Conservation (phyloP, 352 stramenopile genomes). For the Pythium sukuiense region DNA sequence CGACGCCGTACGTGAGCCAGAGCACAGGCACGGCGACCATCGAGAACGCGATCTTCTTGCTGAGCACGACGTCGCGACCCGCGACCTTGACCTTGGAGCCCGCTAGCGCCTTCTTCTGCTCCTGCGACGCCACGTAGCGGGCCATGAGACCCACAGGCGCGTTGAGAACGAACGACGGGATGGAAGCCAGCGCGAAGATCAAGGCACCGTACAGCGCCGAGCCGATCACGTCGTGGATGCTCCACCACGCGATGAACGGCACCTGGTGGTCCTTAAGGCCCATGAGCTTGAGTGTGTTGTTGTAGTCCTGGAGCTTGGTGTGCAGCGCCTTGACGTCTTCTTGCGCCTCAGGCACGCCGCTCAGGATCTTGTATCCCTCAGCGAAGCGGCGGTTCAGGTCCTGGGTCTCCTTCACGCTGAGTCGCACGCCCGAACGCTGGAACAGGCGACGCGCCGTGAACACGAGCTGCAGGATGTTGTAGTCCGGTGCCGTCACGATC, state of each 20-base stretch:
- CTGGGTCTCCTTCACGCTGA: conserved; percentile 90
- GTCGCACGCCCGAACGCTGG: conserved; percentile 82
- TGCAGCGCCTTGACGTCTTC: conserved; percentile 63
- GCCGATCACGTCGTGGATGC: conserved; percentile 87
- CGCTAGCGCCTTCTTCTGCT: conserved; percentile 82
- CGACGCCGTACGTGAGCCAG: conserved; percentile 85
- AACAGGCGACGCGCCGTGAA: conserved; percentile 96
- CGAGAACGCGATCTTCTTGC: conserved; percentile 93
- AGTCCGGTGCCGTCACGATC: conserved; percentile 97
- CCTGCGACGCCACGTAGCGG: conserved; percentile 66
- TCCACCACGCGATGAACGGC: conserved; percentile 85
- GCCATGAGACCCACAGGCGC: conserved; percentile 87
- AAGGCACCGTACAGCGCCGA: conserved; percentile 82
- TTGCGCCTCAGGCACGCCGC: conserved; percentile 56
- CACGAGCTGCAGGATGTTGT: conserved; percentile 95
- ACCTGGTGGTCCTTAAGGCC: conserved; percentile 92
- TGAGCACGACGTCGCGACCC: conserved; percentile 88
- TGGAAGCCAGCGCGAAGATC: conserved; percentile 88
- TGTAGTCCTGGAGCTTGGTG: conserved; percentile 84
- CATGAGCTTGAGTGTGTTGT: conserved; percentile 83
- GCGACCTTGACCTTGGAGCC: conserved; percentile 92
- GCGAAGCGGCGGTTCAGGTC: conserved; percentile 91
- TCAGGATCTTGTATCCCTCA: conserved; percentile 87
- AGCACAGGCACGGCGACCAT: conserved; percentile 89
- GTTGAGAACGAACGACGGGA: conserved; percentile 91